Conservation (phyloP, 495 filamentous ascomycete species). For the Paragyromitra xinjiangensis region DNA sequence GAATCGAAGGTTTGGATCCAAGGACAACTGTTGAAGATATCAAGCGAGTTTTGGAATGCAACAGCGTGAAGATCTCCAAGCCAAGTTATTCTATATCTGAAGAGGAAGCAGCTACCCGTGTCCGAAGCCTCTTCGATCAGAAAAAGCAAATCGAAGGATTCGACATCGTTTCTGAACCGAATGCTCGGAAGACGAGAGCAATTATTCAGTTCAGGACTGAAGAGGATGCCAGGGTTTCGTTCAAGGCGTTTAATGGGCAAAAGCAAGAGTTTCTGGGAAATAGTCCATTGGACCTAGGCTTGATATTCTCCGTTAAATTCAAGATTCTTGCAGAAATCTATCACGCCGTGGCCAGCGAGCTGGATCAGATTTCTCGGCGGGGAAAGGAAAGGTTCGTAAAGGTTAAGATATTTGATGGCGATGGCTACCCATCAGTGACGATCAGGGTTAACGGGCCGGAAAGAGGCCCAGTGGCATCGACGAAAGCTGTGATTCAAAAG, state of each 20-base stretch:
- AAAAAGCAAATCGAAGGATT: slow-evolving; percentile 33
- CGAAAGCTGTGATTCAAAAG: slow-evolving; percentile 41
- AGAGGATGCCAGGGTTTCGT: slow-evolving; percentile 35
- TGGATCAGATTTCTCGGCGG: slow-evolving; percentile 23
- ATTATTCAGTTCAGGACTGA: slow-evolving; percentile 43
- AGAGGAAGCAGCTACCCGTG: slow-evolving; percentile 33
- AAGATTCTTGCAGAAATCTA: slow-evolving; percentile 33
- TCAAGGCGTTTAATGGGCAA: slow-evolving; percentile 26
- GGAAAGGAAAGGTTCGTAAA: slow-evolving; percentile 18
- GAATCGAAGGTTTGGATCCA: slow-evolving; percentile 22
- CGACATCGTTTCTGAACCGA: slow-evolving; percentile 44
- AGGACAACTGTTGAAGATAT: slow-evolving; percentile 39
- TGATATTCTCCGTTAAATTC: slow-evolving; percentile 47
- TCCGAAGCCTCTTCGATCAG: slow-evolving; percentile 43
- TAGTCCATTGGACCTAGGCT: slow-evolving; percentile 28
- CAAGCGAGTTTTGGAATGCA: slow-evolving; percentile 16
- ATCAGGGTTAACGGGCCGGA: slow-evolving; percentile 45
- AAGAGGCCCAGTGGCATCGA: slow-evolving; percentile 25
- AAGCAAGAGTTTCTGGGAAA: slow-evolving; percentile 30
- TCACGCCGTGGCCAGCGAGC: slow-evolving; percentile 42
- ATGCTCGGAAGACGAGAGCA: slow-evolving; percentile 25
- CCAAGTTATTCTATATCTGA: slow-evolving; percentile 38
- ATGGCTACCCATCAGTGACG: slow-evolving; percentile 8
- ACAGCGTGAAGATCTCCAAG: slow-evolving; percentile 21
- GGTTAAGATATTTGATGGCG: slow-evolving; percentile 37